phyloP scores from a whole-genome alignment of 768 basidiomycete species.

The Phlegmacium glaucopus region DNA sequence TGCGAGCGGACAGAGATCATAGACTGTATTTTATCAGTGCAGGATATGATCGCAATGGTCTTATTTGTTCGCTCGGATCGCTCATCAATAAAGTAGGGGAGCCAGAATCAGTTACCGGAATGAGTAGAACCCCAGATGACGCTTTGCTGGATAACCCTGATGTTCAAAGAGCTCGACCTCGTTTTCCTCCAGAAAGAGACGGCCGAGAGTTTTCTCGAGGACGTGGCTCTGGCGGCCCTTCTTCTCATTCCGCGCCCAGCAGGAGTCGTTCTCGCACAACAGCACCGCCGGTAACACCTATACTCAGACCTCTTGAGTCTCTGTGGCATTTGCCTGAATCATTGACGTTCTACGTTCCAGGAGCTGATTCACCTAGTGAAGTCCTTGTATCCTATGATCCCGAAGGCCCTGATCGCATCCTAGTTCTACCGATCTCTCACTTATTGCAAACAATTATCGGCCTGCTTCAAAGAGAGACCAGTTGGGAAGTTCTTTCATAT shows the following conservation, averaged over 20 bases:
- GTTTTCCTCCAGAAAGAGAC: conserved; percentile 47
- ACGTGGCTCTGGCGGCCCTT: conserved; percentile 39
- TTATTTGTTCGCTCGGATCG: conserved; percentile 54
- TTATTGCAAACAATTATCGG: conserved; percentile 64
- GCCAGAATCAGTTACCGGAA: conserved; percentile 12
- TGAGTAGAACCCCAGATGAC: conserved; percentile 14
- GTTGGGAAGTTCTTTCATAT: conserved; percentile 94
- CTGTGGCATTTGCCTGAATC: conserved; percentile 73
- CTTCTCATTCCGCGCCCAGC: conserved; percentile 46
- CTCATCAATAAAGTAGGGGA: conserved; percentile 54
- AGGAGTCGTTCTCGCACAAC: conserved; percentile 61
- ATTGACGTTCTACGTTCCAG: conserved; percentile 51
- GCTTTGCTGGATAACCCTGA: conserved; percentile 21
- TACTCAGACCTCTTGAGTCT: conserved; percentile 37
- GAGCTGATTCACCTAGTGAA: conserved; percentile 64
- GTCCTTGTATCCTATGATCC: conserved; percentile 65
- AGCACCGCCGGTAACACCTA: conserved; percentile 23
- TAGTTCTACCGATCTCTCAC: conserved; percentile 68
- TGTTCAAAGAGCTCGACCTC: conserved; percentile 43
- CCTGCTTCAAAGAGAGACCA: conserved; percentile 71
- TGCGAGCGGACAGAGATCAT: conserved; percentile 90
- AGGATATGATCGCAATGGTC: conserved; percentile 53
- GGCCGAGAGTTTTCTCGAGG: conserved; percentile 52
- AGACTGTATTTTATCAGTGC: conserved; percentile 65
- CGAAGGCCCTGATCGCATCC: conserved; percentile 32